Evolutionary conservation across 768 basidiomycete genomes (phyloP), one percentile per base, ranked within the genome.

Genomic region (Mycena metata): DNA sequence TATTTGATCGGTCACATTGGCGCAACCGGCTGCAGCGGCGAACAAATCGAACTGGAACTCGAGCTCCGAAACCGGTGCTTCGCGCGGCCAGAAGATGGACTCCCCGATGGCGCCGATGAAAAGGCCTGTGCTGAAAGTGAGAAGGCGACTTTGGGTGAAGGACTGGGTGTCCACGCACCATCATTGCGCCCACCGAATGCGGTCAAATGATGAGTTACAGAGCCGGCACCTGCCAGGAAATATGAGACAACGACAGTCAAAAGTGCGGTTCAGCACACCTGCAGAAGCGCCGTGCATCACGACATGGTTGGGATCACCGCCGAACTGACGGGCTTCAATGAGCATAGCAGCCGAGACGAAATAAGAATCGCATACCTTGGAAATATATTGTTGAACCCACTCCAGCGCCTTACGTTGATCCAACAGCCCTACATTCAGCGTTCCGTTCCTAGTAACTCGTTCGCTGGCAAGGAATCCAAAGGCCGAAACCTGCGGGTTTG

Each of bases 41-140:
- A 64, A 64, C 64, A 64, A 64, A 35, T 64, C 64, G 64, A 64
- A 64, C 55, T 64, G 64, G 64, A 64, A 64, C 35, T 64, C 64
- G 46, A 58, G 64, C 51, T 52, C 50, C 39, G 60, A 51, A 39
- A 62, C 60, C 30, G 60, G 60, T 41, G 60, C 36, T 54, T 62
- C 60, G 19, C 60, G 51, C 39, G 60, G 60, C 60, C 60, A 62
- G 49, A 62, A 62, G 41, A 62, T 55, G 30, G 64, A 64, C 36
- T 64, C 64, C 47, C 64, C 64, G 26, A 64, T 64, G 46, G 64
- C 64, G 30, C 55, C 64, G 21, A 58, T 17, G 45, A 64, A 64
- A 47, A 64, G 56, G 54, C 64, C 62, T 55, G n/a, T 21, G 43
- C 43, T 21, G 43, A 42, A 56, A 64, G 30, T 64, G 30, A 64